Conservation (phyloP, 148 eudicot species). For the Chenopodium berlandieri region DNA sequence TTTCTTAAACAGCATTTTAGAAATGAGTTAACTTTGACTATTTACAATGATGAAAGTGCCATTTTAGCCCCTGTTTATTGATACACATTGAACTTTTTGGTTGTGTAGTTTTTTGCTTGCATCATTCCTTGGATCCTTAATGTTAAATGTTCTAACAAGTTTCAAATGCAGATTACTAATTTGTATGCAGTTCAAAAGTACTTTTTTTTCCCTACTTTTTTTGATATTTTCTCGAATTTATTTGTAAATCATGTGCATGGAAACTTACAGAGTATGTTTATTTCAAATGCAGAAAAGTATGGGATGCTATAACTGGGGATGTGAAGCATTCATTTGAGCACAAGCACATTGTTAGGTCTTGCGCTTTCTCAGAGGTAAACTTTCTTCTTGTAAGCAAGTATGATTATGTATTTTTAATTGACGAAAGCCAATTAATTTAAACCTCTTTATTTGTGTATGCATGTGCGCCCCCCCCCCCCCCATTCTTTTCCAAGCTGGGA, state of each 20-base stretch:
- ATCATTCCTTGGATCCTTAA: neutral
- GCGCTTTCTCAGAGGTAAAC: constrained; percentile 89
- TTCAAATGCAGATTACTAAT: neutral
- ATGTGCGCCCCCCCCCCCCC: neutral
- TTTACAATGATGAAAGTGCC: neutral
- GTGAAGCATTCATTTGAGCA: constrained; percentile 92
- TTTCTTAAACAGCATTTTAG: neutral
- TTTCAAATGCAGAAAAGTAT: constrained; percentile 64
- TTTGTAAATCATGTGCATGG: neutral
- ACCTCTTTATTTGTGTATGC: neutral
- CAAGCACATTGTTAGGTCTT: constrained; percentile 93
- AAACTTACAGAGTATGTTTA: neutral
- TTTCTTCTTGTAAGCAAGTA: neutral
- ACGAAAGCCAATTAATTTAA: neutral
- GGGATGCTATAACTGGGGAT: constrained; percentile 97
- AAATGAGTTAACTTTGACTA: neutral
- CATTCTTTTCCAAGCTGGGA: neutral
- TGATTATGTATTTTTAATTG: neutral
- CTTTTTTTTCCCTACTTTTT: neutral
- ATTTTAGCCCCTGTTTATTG: neutral
- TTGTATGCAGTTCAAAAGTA: neutral
- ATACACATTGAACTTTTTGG: neutral
- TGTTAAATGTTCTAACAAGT: neutral
- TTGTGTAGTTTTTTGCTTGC: neutral
- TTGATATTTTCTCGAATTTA: neutral